A percentile compares a stretch with the other conserved stretches of the same genome.
Conservation (phyloP, 441 rosid genomes). For the Kokia cookei region DNA sequence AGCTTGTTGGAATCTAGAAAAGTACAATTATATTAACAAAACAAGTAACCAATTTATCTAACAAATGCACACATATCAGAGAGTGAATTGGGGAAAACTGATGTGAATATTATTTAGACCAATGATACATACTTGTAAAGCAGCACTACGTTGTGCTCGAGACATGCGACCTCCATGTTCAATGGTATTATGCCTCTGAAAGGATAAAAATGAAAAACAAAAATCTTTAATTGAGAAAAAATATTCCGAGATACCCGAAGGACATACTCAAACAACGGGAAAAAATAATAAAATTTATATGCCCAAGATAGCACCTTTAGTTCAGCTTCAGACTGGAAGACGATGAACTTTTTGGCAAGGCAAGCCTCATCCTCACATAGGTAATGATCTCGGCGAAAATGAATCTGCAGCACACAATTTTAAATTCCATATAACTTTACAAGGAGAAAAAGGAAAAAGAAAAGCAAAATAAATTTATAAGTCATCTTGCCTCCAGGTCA, state of each 20-base stretch:
- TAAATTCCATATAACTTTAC: neutral
- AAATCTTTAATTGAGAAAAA: neutral
- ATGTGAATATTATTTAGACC: neutral
- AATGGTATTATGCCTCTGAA: conserved; percentile 82
- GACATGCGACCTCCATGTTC: conserved; percentile 98
- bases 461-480: neutral
- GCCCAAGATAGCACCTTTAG: conserved; percentile 58
- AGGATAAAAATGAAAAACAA: neutral
- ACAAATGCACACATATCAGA: neutral
- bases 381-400: conserved; percentile 82
- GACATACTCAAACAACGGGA: neutral
- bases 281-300: neutral
- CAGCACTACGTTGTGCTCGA: conserved; percentile 88
- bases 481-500: conserved; percentile 71
- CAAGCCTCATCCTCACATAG: conserved; percentile 94
- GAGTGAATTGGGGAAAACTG: neutral
- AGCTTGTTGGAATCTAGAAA: conserved; percentile 89
- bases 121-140: conserved; percentile 57
- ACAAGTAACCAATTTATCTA: neutral
- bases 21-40: conserved; percentile 5
- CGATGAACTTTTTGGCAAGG: conserved; percentile 84
- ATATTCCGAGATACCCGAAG: neutral
- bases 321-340: conserved; percentile 80
- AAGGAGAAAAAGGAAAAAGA: neutral
- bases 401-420: conserved; percentile 49